phyloP scores from a whole-genome alignment of 768 basidiomycete species.

The Agrocybe praecox region DNA sequence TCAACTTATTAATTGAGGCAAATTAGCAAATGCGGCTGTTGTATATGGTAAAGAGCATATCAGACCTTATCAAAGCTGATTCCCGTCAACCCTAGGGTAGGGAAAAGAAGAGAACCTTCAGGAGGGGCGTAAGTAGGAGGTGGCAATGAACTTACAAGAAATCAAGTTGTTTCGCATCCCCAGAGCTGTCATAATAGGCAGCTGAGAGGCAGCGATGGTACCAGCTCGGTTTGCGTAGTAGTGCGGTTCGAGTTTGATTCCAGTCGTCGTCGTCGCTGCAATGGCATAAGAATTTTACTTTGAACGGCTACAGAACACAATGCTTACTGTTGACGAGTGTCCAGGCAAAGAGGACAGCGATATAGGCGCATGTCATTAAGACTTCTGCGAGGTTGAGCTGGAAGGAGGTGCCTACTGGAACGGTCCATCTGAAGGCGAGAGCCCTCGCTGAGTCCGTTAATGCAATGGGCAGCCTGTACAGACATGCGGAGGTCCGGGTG shows the following conservation, averaged over 20 bases:
- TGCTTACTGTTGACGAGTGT: conserved; percentile 39
- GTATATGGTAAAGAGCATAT: neutral
- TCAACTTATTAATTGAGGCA: conserved; percentile 33
- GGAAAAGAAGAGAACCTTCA: neutral
- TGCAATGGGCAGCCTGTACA: conserved; percentile 30
- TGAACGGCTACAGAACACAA: neutral
- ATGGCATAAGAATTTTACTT: neutral
- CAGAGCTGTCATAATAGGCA: conserved; percentile 58
- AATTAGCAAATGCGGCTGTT: neutral
- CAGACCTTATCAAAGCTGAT: conserved; percentile 46
- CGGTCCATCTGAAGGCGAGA: conserved; percentile 36
- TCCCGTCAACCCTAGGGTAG: conserved; percentile 49
- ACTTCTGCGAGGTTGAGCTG: conserved; percentile 44
- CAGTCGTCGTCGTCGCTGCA: conserved; percentile 33
- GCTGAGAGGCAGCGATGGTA: conserved; percentile 47
- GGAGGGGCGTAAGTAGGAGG: neutral
- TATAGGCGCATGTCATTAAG: conserved; percentile 36
- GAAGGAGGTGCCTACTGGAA: conserved; percentile 37
- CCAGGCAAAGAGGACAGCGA: conserved; percentile 38
- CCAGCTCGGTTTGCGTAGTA: conserved; percentile 46
- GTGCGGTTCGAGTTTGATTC: conserved; percentile 33
- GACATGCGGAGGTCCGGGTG: conserved; percentile 16
- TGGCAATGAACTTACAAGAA: conserved; percentile 25
- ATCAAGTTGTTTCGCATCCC: conserved; percentile 63
- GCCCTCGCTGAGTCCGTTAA: conserved; percentile 34